Conservation (phyloP, 495 filamentous ascomycete genomes). For the Aspergillus funiculosus region DNA sequence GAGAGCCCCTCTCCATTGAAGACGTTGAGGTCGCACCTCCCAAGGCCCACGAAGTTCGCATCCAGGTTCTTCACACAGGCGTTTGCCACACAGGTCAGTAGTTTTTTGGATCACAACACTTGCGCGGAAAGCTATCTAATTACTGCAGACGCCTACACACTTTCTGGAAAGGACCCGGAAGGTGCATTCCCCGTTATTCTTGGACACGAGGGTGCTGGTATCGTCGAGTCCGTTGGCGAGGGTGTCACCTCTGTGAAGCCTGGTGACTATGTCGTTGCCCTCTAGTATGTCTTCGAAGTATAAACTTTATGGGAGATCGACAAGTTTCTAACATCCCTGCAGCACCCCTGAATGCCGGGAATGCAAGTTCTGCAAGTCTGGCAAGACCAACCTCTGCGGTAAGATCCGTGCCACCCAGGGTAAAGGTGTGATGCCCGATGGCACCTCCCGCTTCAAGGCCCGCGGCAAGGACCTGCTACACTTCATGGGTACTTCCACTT, state of each 20-base stretch:
- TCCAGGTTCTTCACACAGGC: constrained; percentile 93
- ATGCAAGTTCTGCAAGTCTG: constrained; percentile 99
- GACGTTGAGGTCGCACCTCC: constrained; percentile 88
- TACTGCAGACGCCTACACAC: constrained; percentile 85
- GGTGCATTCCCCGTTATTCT: constrained; percentile 95
- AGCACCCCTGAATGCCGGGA: constrained; percentile 95
- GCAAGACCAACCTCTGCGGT: constrained; percentile 99
- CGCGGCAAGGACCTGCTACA: constrained; percentile 91
- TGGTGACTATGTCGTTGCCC: constrained; percentile 75
- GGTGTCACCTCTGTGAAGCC: constrained; percentile 91
- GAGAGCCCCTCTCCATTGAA: constrained; percentile 80
- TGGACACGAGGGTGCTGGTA: constrained; percentile 93
- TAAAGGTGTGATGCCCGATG: constrained; percentile 94
- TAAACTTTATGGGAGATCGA: not conserved
- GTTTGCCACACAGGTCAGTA: constrained; percentile 91
- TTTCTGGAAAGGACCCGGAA: constrained; percentile 97
- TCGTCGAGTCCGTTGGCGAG: constrained; percentile 95
- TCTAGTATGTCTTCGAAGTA: constrained; percentile 60
- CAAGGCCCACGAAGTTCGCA: constrained; percentile 92
- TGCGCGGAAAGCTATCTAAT: not conserved
- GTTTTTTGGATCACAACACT: constrained; percentile 4
- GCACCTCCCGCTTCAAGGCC: constrained; percentile 89
- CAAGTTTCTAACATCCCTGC: constrained; percentile 6
- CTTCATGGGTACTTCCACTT: constrained; percentile 99
- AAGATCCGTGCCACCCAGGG: constrained; percentile 98